A percentile compares a stretch with the other conserved stretches of the same genome.
Conservation (phyloP, 805 yeast species). For the Sugiyamaella mastotermitis region DNA sequence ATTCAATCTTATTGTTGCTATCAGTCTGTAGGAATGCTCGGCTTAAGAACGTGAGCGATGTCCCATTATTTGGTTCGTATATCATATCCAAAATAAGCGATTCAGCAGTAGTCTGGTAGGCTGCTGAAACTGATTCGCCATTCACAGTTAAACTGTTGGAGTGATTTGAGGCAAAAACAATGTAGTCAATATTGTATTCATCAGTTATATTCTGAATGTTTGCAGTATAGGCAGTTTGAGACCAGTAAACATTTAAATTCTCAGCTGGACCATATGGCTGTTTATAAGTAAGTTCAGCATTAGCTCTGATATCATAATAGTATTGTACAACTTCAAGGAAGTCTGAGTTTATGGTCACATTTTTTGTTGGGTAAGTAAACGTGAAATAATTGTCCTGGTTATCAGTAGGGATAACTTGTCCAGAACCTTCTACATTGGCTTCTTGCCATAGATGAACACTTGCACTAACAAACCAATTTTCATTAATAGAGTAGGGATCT, state of each 20-base stretch:
- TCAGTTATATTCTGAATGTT: slow-evolving; percentile 1
- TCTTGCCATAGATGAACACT: slow-evolving; percentile 28
- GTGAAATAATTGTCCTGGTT: background rate
- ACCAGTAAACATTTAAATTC: background rate
- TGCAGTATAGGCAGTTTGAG: background rate
- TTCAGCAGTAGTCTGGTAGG: background rate
- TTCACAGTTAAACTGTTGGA: background rate
- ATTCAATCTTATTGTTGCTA: background rate
- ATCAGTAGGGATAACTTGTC: background rate
- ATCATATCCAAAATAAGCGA: background rate
- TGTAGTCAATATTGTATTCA: background rate
- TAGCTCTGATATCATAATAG: background rate
- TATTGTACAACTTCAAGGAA: background rate
- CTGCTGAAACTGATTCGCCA: background rate
- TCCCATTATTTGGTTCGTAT: background rate
- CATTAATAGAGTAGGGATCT: background rate
- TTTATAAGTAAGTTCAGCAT: background rate
- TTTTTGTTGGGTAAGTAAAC: background rate
- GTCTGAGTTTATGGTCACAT: background rate
- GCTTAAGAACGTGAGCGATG: background rate
- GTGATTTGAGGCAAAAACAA: background rate
- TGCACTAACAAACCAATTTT: slow-evolving; percentile 30
- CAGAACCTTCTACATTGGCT: background rate
- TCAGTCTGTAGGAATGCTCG: background rate
- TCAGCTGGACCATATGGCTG: background rate